Conservation (phyloP, 148 eudicot species). For the Cornus kousa region DNA sequence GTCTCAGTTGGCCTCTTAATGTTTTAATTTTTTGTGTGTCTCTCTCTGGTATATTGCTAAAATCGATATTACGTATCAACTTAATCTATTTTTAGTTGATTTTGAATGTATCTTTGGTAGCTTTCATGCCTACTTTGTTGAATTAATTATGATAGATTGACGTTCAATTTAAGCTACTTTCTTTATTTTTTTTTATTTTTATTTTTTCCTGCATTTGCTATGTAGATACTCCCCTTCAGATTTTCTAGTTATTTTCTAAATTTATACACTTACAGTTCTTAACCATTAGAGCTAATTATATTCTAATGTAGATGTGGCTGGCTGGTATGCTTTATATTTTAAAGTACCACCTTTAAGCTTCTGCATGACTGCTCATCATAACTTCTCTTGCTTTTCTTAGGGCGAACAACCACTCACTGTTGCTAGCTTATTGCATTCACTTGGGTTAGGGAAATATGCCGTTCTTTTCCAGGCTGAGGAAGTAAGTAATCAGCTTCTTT, state of each 20-base stretch:
- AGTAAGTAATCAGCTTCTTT: constrained; percentile 10
- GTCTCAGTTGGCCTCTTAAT: no score
- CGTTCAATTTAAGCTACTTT: not conserved
- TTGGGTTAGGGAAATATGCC: constrained; percentile 44
- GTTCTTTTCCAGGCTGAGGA: constrained; percentile 42
- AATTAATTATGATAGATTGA: not conserved
- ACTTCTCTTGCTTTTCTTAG: constrained; percentile 4
- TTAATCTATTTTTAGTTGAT: not conserved
- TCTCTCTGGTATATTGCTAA: not conserved
- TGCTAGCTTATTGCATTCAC: constrained; percentile 31
- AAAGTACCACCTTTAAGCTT: not conserved
- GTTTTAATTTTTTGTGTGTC: not conserved
- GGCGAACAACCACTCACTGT: constrained; percentile 30
- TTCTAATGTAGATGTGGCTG: not conserved
- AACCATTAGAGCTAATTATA: not conserved
- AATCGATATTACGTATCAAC: not conserved
- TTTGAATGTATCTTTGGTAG: not conserved
- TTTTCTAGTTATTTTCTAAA: not conserved
- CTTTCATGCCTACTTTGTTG: not conserved
- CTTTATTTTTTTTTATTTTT: no score
- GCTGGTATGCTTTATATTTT: not conserved
- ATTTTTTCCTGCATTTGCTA: not conserved
- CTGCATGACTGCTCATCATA: not conserved
- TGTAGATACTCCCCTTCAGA: not conserved
- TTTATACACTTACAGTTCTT: not conserved